Evolutionary conservation across 2,329 filamentous ascomycete species (phyloP).

Genomic region (Aspergillus floridensis): DNA sequence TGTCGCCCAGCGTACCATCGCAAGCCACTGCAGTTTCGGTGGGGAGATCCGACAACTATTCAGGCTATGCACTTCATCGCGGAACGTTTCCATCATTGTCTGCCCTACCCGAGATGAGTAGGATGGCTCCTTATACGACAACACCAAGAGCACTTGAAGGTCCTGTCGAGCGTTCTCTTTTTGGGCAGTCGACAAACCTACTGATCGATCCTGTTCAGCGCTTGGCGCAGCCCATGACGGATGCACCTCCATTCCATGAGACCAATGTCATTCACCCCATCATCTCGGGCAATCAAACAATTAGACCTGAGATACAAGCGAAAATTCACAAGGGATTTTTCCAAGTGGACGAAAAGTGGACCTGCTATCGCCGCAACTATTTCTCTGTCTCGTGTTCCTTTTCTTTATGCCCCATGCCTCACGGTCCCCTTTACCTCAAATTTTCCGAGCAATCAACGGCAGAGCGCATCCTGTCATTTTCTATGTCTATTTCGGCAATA

Average conservation of each 20-base stretch:
- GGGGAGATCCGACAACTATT: slow-evolving; percentile 41
- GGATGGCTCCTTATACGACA: slow-evolving; percentile 33
- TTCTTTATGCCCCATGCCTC: slow-evolving; percentile 62
- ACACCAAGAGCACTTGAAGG: slow-evolving; percentile 34
- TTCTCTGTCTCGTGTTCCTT: slow-evolving; percentile 83
- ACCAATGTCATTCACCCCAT: slow-evolving; percentile 38
- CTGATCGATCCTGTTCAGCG: slow-evolving; percentile 28
- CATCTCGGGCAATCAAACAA: slow-evolving; percentile 40
- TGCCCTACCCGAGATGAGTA: slow-evolving; percentile 33
- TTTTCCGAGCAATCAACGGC: slow-evolving; percentile 39
- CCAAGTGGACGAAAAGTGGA: slow-evolving; percentile 77
- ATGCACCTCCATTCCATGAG: slow-evolving; percentile 45
- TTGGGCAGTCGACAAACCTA: slow-evolving; percentile 26
- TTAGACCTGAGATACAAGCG: slow-evolving; percentile 72
- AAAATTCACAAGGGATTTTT: slow-evolving; percentile 91
- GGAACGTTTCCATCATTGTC: slow-evolving; percentile 31
- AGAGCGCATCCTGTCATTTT: slow-evolving; percentile 68
- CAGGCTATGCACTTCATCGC: slow-evolving; percentile 34
- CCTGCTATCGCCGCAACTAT: slow-evolving; percentile 88
- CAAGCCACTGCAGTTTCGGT: slow-evolving; percentile 30
- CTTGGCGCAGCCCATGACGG: slow-evolving; percentile 28
- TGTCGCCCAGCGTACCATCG: slow-evolving; percentile 41
- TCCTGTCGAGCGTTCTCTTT: slow-evolving; percentile 32
- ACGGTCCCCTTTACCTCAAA: slow-evolving; percentile 58
- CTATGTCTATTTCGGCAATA: slow-evolving; percentile 80